Evolutionary conservation across 2,329 filamentous ascomycete species (phyloP), one percentile per base, ranked within the genome.

Genomic region (Fusarium humuli): DNA sequence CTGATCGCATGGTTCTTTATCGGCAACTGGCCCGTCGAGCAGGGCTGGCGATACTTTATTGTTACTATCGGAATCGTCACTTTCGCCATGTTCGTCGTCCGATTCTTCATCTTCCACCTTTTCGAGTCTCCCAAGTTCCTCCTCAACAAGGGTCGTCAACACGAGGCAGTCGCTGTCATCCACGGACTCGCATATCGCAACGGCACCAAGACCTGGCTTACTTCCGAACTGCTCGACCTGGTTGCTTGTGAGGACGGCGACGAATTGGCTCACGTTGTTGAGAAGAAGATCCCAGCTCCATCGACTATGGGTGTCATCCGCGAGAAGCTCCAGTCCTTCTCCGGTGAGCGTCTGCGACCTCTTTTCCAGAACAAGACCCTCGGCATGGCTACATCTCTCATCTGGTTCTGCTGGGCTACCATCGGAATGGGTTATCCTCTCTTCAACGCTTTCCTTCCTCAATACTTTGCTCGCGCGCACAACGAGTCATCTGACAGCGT

Each of bases 361-460:
- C 86, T 96, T 4, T 91, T 91, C 79, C 81, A 81, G 64, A 85
- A 76, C 58, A 86, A 82, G 71, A 86, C 83, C 57, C 81, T 88
- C 10, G 86, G 82, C 54, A 71, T 82, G 55, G 83, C 86, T 41
- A 89, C 87, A 2, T 74, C 70, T 6, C 80, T 90, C 23, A 83
- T 95, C 49, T 94, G 92, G 92, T 92, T 94, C 79, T 90, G 89
- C 77, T 97, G 93, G 93, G 86, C 90, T 0, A 90, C 88, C 16
- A 94, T 97, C 71, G 93, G 93, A 64, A 92, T 97, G 88, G 93
- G 90, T 5, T 97, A 95, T 76, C 93, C 93, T 2, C 87, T 97
- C 3, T 97, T 95, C 86, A 96, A 96, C 79, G 91, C 92, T 55
- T 97, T 97, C 81, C 85, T 97, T n/a, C 94, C 94, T 1, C 92